Conservation (phyloP, 371 early-diverging fungal species). For the Lichtheimia hyalospora region DNA sequence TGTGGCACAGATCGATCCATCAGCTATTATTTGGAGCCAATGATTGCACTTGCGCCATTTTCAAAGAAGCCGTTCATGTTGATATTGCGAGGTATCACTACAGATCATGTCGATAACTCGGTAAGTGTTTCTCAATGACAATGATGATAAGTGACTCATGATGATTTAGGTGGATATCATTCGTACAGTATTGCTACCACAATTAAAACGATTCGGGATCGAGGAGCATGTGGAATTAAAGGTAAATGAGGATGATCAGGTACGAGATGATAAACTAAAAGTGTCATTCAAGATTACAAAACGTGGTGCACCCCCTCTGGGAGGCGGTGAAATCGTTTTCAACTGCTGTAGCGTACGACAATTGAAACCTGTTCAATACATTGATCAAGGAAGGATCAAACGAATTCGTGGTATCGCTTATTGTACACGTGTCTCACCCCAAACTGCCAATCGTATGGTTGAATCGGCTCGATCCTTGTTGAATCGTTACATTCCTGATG, state of each 20-base stretch:
- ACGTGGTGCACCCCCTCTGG: constrained; percentile 94
- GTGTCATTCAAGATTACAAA: constrained; percentile 63
- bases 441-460: constrained; percentile 91
- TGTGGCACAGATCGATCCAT: constrained; percentile 79
- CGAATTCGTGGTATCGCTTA: constrained; percentile 95
- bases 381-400: constrained; percentile 85
- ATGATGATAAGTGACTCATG: background rate
- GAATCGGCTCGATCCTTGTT: constrained; percentile 85
- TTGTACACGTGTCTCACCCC: constrained; percentile 92
- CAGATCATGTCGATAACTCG: constrained; percentile 83
- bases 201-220: constrained; percentile 83
- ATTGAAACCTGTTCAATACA: constrained; percentile 80
- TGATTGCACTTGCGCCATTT: constrained; percentile 93
- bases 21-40: constrained; percentile 90
- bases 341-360: constrained; percentile 79
- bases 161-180: constrained; percentile 77
- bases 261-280: background rate
- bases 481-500: constrained; percentile 91
- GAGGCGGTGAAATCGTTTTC: constrained; percentile 93
- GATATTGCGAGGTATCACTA: constrained; percentile 89
- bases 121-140: constrained; percentile 33
- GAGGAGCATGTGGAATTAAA: constrained; percentile 83
- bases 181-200: constrained; percentile 88
- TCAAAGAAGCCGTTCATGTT: constrained; percentile 80
- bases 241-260: constrained; percentile 26